These are phyloP conservation scores for Croton setiger DNA, from an alignment of 441 rosid species.

Conservation along the genomic window DNA sequence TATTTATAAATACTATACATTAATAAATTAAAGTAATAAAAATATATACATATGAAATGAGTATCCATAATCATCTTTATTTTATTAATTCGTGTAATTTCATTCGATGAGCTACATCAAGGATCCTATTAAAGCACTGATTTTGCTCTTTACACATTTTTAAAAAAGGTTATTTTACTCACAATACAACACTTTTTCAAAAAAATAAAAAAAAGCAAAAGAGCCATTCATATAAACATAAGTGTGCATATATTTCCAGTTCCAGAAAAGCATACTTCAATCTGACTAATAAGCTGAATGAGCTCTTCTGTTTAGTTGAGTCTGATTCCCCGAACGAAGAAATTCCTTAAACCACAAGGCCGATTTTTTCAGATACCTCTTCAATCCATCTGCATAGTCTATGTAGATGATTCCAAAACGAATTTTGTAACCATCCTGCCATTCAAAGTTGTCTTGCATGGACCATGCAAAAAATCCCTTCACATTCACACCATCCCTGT, in stretches of 20 bases:
- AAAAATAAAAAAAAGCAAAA: too few species aligned
- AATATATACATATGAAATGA: too few species aligned
- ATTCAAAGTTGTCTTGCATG: constrained; percentile 17
- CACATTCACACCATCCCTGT: constrained; percentile 10
- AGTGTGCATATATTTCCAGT: background rate
- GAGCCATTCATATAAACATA: background rate
- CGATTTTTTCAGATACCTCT: constrained; percentile 10
- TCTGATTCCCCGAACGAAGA: constrained; percentile 1
- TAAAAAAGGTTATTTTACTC: background rate
- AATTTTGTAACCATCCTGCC: constrained; percentile 10
- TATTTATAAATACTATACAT: too few species aligned
- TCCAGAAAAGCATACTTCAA: background rate
- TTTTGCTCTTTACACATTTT: background rate
- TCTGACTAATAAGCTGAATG: background rate
- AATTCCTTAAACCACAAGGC: constrained; percentile 17
- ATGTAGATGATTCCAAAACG: constrained; percentile 12
- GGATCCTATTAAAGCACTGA: background rate
- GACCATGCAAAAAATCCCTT: constrained; percentile 20
- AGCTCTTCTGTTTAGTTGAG: background rate
- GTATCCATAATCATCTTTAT: too few species aligned
- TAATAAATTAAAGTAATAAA: too few species aligned
- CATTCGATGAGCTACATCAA: background rate
- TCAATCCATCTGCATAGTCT: constrained; percentile 10
- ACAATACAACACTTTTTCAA: background rate
- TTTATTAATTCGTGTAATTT: background rate